These are phyloP conservation scores for Caryocar brasiliense DNA, from an alignment of 441 rosid genomes.

Conservation along the genomic window DNA sequence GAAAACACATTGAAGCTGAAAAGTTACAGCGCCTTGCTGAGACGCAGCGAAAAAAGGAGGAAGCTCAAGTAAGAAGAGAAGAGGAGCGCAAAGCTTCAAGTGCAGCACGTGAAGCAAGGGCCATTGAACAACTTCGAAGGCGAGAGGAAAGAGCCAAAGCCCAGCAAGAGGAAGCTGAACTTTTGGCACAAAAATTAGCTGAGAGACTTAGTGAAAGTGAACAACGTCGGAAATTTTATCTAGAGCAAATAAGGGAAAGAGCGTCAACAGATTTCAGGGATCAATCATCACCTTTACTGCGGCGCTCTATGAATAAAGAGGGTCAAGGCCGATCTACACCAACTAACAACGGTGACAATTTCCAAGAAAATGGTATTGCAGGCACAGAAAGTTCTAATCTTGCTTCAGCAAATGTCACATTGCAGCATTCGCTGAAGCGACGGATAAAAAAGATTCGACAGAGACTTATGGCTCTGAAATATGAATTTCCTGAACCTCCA, in stretches of 20 bases:
- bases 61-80: constrained; percentile 78
- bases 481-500: constrained; percentile 46
- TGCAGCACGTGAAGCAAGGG: constrained; percentile 75
- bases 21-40: constrained; percentile 77
- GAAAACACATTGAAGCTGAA: constrained; percentile 75
- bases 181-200: constrained; percentile 67
- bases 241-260: constrained; percentile 75
- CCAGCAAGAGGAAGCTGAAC: constrained; percentile 85
- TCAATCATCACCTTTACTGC: constrained; percentile 65
- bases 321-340: constrained; percentile 46
- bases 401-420: constrained; percentile 28
- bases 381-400: constrained; percentile 25
- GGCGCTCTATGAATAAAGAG: constrained; percentile 48
- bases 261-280: constrained; percentile 85
- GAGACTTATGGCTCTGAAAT: constrained; percentile 71
- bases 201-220: constrained; percentile 74
- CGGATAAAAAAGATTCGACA: constrained; percentile 63
- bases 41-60: constrained; percentile 73
- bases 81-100: constrained; percentile 81
- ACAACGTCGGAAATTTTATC: constrained; percentile 67
- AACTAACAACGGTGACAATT: constrained; percentile 35
- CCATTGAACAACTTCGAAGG: constrained; percentile 64
- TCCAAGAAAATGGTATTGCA: constrained; percentile 29
- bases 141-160: constrained; percentile 75
- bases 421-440: constrained; percentile 55